Evolutionary conservation across 768 basidiomycete species (phyloP), one percentile per base, ranked within the genome.

Genomic region (Suillus cothurnatus): DNA sequence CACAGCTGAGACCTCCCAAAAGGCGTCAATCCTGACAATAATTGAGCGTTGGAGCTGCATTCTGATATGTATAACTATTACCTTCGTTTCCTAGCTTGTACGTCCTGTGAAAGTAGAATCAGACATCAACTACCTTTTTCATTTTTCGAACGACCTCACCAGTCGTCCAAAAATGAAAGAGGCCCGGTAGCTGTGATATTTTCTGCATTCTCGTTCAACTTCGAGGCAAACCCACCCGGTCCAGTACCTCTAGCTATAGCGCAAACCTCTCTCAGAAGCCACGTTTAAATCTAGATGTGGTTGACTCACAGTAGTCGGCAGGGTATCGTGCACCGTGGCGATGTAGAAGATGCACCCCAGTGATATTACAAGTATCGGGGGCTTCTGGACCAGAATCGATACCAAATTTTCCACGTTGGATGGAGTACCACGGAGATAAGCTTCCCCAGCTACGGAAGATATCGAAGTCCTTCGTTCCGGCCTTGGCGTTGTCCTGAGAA

Each of bases 61-160:
- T n/a, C 6, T 15, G 47, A 32, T 5, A 8, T 14, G 7, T 19
- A 68, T 26, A 32, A 67, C 77, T 3, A 26, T 17, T 68, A 90
- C 89, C 79, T 77, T 95, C 94, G 77, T 89, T 86, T 23, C 94
- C 95, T 0, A 97, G 84, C 71, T 91, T 90, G 76, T 93, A 95
- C 8, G 89, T 87, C 94, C 91, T 92, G 68, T 15, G 5, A 38
- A 19, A 15, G 50, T 19, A 9, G 34, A 52, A 14, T 11, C 17
- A 50, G 32, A 38, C 21, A 61, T 45, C 32, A 4, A 11, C 26
- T 21, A n/a, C 21, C 38, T 52, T 28, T 17, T 19, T 67, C 17
- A 28, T 15, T 6, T 11, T 58, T 17, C 19, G 1, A 9, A 26
- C 61, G 67, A 68, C 74, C 84, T 61, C 62, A 90, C 93, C 93